Evolutionary conservation across 352 stramenopile genomes (phyloP).

Genomic region (Thraustochytrium striatum): DNA sequence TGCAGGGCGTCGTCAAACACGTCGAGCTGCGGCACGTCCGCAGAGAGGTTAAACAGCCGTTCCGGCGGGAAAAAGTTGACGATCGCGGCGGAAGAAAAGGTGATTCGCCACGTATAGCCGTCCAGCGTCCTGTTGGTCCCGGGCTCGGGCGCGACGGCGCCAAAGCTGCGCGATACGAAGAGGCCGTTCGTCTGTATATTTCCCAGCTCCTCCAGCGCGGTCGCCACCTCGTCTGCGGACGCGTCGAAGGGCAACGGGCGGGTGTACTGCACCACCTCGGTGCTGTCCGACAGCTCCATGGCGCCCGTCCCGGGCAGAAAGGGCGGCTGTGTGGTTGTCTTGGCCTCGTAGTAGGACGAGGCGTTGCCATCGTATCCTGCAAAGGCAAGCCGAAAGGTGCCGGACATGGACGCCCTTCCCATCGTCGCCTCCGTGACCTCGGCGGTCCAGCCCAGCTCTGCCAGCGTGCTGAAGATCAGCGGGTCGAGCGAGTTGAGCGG

Average conservation of each 20-base stretch:
- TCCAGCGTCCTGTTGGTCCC: not conserved
- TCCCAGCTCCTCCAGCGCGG: conserved; percentile 14
- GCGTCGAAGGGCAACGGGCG: conserved; percentile 22
- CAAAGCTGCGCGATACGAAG: not conserved
- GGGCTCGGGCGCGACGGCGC: not conserved
- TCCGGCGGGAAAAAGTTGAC: conserved; percentile 12
- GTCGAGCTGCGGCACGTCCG: conserved; percentile 43
- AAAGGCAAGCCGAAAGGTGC: conserved; percentile 42
- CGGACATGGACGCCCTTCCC: not conserved
- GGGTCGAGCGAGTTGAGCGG: conserved; percentile 15
- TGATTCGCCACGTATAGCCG: conserved; percentile 28
- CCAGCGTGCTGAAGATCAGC: not conserved
- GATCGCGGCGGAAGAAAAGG: conserved; percentile 12
- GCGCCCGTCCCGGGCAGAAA: too few species aligned
- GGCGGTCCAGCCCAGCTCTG: not conserved
- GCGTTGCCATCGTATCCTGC: conserved; percentile 30
- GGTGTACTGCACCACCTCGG: conserved; percentile 21
- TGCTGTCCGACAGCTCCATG: too few species aligned
- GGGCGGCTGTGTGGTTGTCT: too few species aligned
- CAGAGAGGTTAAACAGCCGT: conserved; percentile 5
- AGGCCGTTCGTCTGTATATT: conserved; percentile 10
- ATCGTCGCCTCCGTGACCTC: not conserved
- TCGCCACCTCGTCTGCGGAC: not conserved
- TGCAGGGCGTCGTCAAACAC: conserved; percentile 9
- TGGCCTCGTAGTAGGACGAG: not conserved